phyloP scores from a whole-genome alignment of 805 yeast genomes.

The Wickerhamomyces sydowiorum region DNA sequence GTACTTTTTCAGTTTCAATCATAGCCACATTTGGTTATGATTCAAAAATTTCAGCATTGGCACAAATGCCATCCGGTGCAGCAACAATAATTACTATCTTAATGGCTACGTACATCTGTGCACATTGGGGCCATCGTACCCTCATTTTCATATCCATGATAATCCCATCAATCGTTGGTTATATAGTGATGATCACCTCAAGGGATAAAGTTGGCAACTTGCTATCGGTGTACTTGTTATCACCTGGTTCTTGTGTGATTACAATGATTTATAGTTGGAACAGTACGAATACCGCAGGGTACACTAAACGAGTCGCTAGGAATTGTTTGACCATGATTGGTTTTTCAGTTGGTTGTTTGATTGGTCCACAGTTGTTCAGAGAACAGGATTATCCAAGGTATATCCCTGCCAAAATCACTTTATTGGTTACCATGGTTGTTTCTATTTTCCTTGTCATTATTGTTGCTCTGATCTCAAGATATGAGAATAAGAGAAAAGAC shows the following conservation, averaged over 20 bases:
- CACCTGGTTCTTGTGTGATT: slow-evolving; percentile 49
- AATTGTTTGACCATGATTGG: slow-evolving; percentile 48
- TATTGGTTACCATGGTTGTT: slow-evolving; percentile 44
- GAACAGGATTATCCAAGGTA: slow-evolving; percentile 43
- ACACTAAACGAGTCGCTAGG: slow-evolving; percentile 46
- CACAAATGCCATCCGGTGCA: slow-evolving; percentile 50
- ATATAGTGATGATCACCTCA: slow-evolving; percentile 36
- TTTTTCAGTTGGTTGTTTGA: slow-evolving; percentile 47
- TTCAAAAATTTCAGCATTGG: slow-evolving; percentile 30
- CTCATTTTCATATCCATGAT: slow-evolving; percentile 31
- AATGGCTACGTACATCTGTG: slow-evolving; percentile 29
- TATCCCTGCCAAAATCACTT: slow-evolving; percentile 50
- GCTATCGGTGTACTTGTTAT: slow-evolving; percentile 39
- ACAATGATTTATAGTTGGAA: slow-evolving; percentile 55
- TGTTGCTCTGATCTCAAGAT: slow-evolving; percentile 33
- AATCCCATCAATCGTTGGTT: slow-evolving; percentile 44
- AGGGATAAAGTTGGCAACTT: slow-evolving; percentile 37
- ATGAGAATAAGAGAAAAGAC: slow-evolving; percentile 47
- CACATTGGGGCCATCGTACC: slow-evolving; percentile 29
- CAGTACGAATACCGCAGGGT: slow-evolving; percentile 52
- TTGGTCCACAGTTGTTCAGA: slow-evolving; percentile 60
- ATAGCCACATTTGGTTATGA: slow-evolving; percentile 36
- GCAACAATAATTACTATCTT: slow-evolving; percentile 37
- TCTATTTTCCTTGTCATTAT: slow-evolving; percentile 35
- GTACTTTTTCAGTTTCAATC: slow-evolving; percentile 21